Base-by-base conservation (phyloP, 2,329 filamentous ascomycete genomes). In the Exophiala dermatitidis region DNA sequence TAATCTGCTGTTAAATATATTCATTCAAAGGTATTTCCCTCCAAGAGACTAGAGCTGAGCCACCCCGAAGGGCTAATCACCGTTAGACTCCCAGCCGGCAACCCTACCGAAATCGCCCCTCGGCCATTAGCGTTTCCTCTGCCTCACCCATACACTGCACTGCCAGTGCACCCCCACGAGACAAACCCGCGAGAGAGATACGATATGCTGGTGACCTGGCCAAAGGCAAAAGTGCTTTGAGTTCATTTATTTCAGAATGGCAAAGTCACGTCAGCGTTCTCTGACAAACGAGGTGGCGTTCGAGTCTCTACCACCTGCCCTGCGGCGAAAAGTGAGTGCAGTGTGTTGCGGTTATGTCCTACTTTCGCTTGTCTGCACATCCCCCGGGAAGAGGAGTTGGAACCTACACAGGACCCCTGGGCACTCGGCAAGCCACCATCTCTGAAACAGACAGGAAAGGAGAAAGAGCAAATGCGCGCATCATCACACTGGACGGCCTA, bases 301-400 rank as follows among this genome's bases (percentile, higher is more conserved):
- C 54, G 75, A 79, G 59, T 72, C 74, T 38, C 68, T 81, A 7
- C 79, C 79, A 19, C 75, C 75, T 28, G 77, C 77, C 10, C 72
- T 82, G 49, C 72, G 77, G 63, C 72, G 78, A 67, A 82, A 82
- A 71, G 79, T 82, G 69, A 72, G 77, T 71, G 36, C 36, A 46
- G 33, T 52, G 47, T 48, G 38, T 41, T 30, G 48, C 54, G 10
- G 26, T 19, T 19, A 19, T 41, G 19, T 5, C 40, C 30, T 58
- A 57, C 53, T 46, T 52, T 56, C 52, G 33, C 32, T 50, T 49
- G 34, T 38, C 32, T 38, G 19, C 28, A 36, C 31, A 29, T 37
- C 9, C 33, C 12, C 46, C 46, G 5, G 34, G 26, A 28, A 41
- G 19, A 48, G 40, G 36, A 28, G 38, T 5, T 5, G 38, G 38